These are phyloP conservation scores for Acacia confusa DNA, from an alignment of 306 rosid species.

Conservation along the genomic window DNA sequence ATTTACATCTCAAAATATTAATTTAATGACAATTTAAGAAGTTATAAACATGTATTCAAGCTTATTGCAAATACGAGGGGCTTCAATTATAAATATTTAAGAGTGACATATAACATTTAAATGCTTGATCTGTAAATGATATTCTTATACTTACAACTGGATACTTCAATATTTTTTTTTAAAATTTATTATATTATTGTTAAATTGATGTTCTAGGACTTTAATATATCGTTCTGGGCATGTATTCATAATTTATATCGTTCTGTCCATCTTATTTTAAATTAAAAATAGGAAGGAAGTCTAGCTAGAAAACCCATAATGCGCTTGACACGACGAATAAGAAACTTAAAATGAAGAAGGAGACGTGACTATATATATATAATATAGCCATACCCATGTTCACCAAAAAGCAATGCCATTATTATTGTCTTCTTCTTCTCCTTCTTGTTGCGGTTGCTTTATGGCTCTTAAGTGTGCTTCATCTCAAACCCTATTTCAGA, in stretches of 20 bases:
- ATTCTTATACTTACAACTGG: not conserved
- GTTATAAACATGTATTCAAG: too few relatives aligned
- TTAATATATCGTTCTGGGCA: not conserved
- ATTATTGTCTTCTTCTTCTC: not conserved
- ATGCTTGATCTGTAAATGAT: not conserved
- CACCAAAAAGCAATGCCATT: not conserved
- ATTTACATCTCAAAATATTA: too few relatives aligned
- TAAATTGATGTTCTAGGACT: too few relatives aligned
- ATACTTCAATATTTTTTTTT: not conserved
- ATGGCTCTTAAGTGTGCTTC: conserved; percentile 57
- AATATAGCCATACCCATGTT: not conserved
- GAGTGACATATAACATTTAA: not conserved
- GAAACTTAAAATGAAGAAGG: not conserved
- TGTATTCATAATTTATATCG: too few relatives aligned
- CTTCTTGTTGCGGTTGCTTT: not conserved
- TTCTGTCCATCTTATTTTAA: too few relatives aligned
- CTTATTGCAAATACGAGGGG: not conserved
- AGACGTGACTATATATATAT: not conserved
- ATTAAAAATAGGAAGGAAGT: not conserved
- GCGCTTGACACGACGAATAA: not conserved
- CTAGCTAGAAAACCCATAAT: not conserved
- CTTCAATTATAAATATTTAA: not conserved
- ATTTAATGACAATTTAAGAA: not conserved
- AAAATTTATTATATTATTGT: too few relatives aligned
- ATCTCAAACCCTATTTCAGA: conserved; percentile 39